Percentiles rank a stretch among this genome's conserved stretches.
Conservation (phyloP, 192 early-diverging fungal genomes). For the Rhizophagus prolifer region DNA sequence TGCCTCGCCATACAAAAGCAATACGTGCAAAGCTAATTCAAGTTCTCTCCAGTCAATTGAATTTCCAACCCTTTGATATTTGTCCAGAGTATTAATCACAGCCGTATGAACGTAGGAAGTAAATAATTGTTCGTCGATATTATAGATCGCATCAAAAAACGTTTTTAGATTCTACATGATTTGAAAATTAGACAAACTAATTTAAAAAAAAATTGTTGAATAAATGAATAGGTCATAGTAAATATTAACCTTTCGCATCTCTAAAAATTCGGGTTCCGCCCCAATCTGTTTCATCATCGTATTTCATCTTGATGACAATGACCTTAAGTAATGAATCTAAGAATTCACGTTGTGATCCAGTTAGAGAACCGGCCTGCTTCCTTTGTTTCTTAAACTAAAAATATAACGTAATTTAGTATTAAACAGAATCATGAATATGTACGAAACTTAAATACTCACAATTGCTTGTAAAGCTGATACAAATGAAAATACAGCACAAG, state of each 20-base stretch:
- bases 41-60: slow-evolving; percentile 71
- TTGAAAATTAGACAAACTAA: slow-evolving; percentile 33
- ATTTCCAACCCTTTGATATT: slow-evolving; percentile 46
- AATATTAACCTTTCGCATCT: slow-evolving; percentile 63
- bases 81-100: slow-evolving; percentile 63
- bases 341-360: slow-evolving; percentile 49
- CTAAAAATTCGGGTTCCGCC: slow-evolving; percentile 66
- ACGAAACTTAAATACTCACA: slow-evolving; percentile 49
- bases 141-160: slow-evolving; percentile 74
- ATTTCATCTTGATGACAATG: slow-evolving; percentile 86
- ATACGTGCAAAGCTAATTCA: slow-evolving; percentile 71
- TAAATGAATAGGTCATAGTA: not conserved
- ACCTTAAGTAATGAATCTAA: slow-evolving; percentile 59
- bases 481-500: slow-evolving; percentile 74
- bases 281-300: slow-evolving; percentile 81
- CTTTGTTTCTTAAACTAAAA: slow-evolving; percentile 59
- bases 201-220: not conserved
- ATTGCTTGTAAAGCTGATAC: slow-evolving; percentile 68
- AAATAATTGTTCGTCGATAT: slow-evolving; percentile 65
- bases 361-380: slow-evolving; percentile 43
- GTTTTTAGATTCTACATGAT: slow-evolving; percentile 57
- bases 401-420: not conserved
- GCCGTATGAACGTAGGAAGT: slow-evolving; percentile 57
- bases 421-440: not conserved
- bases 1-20: slow-evolving; percentile 73